These are phyloP conservation scores for Triadica sebifera DNA, from an alignment of 345 rosid species.

Conservation along the genomic window DNA sequence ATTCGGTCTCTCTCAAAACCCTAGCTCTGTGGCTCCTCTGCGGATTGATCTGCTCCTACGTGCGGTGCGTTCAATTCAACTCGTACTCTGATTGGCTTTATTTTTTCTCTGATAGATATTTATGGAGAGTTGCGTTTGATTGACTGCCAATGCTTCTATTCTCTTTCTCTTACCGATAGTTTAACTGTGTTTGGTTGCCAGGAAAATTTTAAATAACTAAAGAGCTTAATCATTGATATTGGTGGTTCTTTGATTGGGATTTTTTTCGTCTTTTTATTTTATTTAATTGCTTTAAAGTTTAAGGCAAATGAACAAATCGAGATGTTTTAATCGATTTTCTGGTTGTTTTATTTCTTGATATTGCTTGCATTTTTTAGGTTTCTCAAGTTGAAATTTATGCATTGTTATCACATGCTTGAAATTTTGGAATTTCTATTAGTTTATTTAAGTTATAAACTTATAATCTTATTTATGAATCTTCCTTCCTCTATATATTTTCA, in stretches of 20 bases:
- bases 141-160: not conserved
- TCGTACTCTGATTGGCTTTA: not conserved
- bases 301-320: not conserved
- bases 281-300: not conserved
- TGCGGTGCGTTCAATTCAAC: slow-evolving; percentile 7
- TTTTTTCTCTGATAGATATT: not conserved
- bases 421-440: not conserved
- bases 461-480: no score
- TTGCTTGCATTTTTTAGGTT: not conserved
- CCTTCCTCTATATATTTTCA: no score
- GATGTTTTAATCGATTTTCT: not conserved
- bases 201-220: no score
- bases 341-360: not conserved
- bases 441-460: not conserved
- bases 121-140: not conserved
- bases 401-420: not conserved
- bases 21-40: slow-evolving; percentile 8
- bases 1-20: not conserved
- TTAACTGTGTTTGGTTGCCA: not conserved
- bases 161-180: not conserved
- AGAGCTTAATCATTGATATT: not conserved
- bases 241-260: not conserved
- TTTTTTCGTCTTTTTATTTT: not conserved
- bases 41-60: not conserved
- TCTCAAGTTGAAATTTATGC: not conserved